Base-by-base conservation (phyloP, 345 rosid species). In the Rubroshorea leprosula region DNA sequence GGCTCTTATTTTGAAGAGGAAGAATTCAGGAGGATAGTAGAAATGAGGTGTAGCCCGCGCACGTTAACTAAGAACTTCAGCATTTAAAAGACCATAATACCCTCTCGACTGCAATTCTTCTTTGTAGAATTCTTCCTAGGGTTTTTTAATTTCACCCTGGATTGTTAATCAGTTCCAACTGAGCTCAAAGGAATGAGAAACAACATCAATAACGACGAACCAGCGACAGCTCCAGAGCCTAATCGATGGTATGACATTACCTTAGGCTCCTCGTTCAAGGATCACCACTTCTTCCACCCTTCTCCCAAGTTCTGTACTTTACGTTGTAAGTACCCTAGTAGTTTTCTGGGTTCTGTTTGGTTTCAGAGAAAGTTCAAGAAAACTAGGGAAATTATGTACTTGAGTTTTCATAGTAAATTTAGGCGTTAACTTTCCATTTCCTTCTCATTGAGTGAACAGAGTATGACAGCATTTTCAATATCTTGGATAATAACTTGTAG, bases 231-330 rank as follows among this genome's bases (percentile, higher is more conserved):
- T 39, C 97, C 91, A 0, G 71, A 73, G 54, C 76, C 89, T 23
- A 81, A 78, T 69, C 72, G 68, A 2, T 86, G 95, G 95, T 89
- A 86, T 67, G 71, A 84, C 53, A 67, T 89, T 2, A 71, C 59
- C 18, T 69, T 89, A 39, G 97, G 95, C 1, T 72, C 84, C 44
- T 82, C 95, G 48, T 80, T 86, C 77, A 76, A 67, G 24, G 79
- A 78, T 43, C 69, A 25, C 51, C 54, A 70, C 50, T 62, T 64
- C n/a, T n/a, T n/a, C 26, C 62, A 66, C 12, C 66, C 63, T 17
- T 65, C 75, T 57, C 64, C 81, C 67, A 80, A 63, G 75, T 82
- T 79, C 75, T 86, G 86, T 77, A 79, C 92, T 65, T 68, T 89
- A 65, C 86, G 92, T 11, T 89, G 94, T 85, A 58, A 64, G 78